Evolutionary conservation across 768 basidiomycete genomes (phyloP).

Genomic region (Lyophyllum semitale): DNA sequence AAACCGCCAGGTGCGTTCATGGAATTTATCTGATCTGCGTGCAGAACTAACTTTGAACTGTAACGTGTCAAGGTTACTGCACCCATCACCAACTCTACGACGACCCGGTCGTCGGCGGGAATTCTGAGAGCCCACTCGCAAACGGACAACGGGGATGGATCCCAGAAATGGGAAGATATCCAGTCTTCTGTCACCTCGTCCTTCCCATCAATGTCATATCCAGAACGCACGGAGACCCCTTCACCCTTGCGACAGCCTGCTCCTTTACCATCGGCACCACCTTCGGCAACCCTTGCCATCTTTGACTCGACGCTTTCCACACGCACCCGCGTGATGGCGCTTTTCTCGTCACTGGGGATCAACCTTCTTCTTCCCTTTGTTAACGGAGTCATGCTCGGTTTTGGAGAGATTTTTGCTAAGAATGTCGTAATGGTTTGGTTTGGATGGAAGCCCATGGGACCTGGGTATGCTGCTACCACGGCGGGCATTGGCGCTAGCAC

Average conservation of each 20-base stretch:
- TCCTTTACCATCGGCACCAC: constrained; percentile 27
- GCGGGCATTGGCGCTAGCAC: constrained; percentile 31
- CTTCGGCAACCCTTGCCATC: constrained; percentile 65
- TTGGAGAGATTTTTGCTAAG: constrained; percentile 91
- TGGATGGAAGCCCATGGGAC: constrained; percentile 42
- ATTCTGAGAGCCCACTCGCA: constrained; percentile 34
- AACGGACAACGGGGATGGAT: constrained; percentile 41
- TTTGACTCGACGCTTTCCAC: constrained; percentile 69
- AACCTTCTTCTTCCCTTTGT: constrained; percentile 87
- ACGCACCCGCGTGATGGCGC: constrained; percentile 66
- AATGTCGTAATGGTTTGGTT: constrained; percentile 63
- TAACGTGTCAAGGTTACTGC: constrained; percentile 4
- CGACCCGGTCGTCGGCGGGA: constrained; percentile 7
- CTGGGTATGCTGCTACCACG: constrained; percentile 39
- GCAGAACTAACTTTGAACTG: not conserved
- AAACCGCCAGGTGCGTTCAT: constrained; percentile 28
- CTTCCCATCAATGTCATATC: constrained; percentile 80
- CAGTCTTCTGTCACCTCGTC: constrained; percentile 62
- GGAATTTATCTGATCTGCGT: not conserved
- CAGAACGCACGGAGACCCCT: constrained; percentile 59
- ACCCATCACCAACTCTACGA: constrained; percentile 15
- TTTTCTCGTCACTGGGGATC: constrained; percentile 76
- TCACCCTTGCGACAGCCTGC: constrained; percentile 34
- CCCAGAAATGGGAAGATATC: constrained; percentile 77
- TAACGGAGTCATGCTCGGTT: constrained; percentile 96